Percentiles rank a stretch among this genome's conserved stretches.
These are phyloP conservation scores for Primulina huaijiensis DNA, from an alignment of 257 asterid genomes.

Conservation along the genomic window DNA sequence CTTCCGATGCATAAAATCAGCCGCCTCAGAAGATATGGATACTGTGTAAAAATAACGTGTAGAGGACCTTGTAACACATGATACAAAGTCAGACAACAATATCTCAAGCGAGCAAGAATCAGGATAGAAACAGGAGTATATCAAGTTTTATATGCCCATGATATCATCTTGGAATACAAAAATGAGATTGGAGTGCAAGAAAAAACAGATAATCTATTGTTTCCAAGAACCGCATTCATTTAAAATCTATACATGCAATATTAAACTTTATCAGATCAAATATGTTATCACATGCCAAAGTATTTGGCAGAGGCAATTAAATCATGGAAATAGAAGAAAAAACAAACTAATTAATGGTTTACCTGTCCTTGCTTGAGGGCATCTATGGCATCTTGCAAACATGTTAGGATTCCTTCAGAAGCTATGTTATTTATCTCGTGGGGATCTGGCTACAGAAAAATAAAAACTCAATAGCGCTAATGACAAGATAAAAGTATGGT, in stretches of 20 bases:
- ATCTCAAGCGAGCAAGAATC: background rate
- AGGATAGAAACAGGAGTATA: background rate
- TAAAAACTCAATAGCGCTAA: conserved; percentile 11
- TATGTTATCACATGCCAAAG: background rate
- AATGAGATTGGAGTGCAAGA: background rate
- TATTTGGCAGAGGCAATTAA: background rate
- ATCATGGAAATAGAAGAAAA: conserved; percentile 4
- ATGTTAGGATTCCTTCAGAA: conserved; percentile 84
- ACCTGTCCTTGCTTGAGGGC: conserved; percentile 74
- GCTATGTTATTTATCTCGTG: conserved; percentile 74
- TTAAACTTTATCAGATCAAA: background rate
- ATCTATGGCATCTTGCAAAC: conserved; percentile 82
- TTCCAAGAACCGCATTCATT: background rate
- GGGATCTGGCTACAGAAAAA: conserved; percentile 66
- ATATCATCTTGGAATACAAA: background rate
- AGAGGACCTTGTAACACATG: background rate
- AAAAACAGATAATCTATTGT: background rate
- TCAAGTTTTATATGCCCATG: background rate
- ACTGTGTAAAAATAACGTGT: background rate
- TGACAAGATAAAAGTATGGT: background rate
- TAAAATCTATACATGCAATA: background rate
- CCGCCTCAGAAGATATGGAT: background rate
- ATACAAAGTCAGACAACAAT: background rate
- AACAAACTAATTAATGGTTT: conserved; percentile 12
- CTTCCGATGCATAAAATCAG: background rate